Conservation (phyloP, 75 land plant genomes). For the Larix kaempferi region DNA sequence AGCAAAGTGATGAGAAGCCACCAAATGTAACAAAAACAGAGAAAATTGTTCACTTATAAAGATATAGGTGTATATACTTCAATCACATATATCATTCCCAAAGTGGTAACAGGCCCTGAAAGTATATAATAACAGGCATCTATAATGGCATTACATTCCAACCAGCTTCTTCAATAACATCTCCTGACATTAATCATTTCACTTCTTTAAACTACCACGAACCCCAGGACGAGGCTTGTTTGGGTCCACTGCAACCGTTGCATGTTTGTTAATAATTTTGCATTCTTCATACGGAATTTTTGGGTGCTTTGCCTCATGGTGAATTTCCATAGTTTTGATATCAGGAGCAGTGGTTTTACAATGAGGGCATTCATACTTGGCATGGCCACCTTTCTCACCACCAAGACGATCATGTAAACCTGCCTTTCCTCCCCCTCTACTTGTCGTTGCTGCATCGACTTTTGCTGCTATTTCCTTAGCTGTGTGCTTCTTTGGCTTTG, state of each 20-base stretch:
- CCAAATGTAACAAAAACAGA: too few species aligned
- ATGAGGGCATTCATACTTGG: slow-evolving; percentile 82
- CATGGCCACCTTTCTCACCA: slow-evolving; percentile 87
- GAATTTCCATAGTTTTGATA: slow-evolving; percentile 83
- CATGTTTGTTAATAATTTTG: slow-evolving; percentile 67
- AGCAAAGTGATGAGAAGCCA: too few species aligned
- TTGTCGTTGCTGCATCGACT: slow-evolving; percentile 87
- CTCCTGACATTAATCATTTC: neutral
- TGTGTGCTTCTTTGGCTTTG: slow-evolving; percentile 99
- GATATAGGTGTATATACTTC: too few species aligned
- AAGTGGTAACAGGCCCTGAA: too few species aligned
- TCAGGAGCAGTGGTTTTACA: slow-evolving; percentile 93
- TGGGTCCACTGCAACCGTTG: slow-evolving; percentile 17
- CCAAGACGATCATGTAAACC: slow-evolving; percentile 71
- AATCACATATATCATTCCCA: too few species aligned
- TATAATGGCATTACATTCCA: neutral
- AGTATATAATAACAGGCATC: too few species aligned
- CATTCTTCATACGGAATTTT: slow-evolving; percentile 77
- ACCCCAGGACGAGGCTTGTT: slow-evolving; percentile 66
- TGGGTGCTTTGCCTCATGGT: slow-evolving; percentile 84
- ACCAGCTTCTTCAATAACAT: neutral
- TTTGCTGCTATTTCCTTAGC: slow-evolving; percentile 89
- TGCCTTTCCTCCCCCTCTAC: slow-evolving; percentile 88
- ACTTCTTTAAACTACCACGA: slow-evolving; percentile 85
- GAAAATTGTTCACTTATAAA: too few species aligned